These are phyloP conservation scores for Talaromyces amestolkiae DNA, from an alignment of 2,329 filamentous ascomycete species.

Conservation along the genomic window DNA sequence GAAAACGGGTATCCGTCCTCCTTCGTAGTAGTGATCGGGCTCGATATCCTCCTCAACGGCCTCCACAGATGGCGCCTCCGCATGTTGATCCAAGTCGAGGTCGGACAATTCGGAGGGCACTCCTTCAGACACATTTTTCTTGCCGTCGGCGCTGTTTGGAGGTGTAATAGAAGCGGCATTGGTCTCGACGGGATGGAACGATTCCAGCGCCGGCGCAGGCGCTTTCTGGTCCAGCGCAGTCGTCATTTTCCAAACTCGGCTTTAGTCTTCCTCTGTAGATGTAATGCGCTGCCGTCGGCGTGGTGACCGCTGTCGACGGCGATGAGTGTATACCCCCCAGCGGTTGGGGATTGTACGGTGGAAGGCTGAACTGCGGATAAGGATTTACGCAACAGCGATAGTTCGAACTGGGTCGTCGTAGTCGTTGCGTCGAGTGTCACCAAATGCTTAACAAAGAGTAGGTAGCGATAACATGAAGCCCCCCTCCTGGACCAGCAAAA, in stretches of 20 bases:
- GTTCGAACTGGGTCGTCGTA: background rate
- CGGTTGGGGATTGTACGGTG: slow-evolving; percentile 36
- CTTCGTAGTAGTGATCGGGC: slow-evolving; percentile 83
- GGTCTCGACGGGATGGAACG: slow-evolving; percentile 27
- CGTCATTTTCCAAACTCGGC: slow-evolving; percentile 29
- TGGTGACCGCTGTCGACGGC: slow-evolving; percentile 46
- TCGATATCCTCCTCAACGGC: slow-evolving; percentile 66
- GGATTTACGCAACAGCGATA: slow-evolving; percentile 16
- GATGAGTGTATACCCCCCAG: slow-evolving; percentile 34
- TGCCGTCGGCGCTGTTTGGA: slow-evolving; percentile 44
- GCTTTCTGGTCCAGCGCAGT: slow-evolving; percentile 30
- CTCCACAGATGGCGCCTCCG: slow-evolving; percentile 26
- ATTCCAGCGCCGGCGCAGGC: slow-evolving; percentile 25
- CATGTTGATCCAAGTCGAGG: slow-evolving; percentile 38
- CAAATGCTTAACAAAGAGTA: background rate
- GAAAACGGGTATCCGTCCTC: slow-evolving; percentile 84
- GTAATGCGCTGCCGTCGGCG: slow-evolving; percentile 38
- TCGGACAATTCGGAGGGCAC: slow-evolving; percentile 43
- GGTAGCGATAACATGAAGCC: background rate
- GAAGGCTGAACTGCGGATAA: slow-evolving; percentile 14
- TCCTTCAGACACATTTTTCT: slow-evolving; percentile 44
- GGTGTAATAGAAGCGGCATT: slow-evolving; percentile 42
- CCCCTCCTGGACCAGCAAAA: slow-evolving; percentile 3
- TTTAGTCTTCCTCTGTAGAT: slow-evolving; percentile 18
- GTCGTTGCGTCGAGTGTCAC: background rate